Percentiles rank a stretch among this genome's conserved stretches.
phyloP scores from a whole-genome alignment of 2,329 filamentous ascomycete genomes.

The Ophiosphaerella narmari region DNA sequence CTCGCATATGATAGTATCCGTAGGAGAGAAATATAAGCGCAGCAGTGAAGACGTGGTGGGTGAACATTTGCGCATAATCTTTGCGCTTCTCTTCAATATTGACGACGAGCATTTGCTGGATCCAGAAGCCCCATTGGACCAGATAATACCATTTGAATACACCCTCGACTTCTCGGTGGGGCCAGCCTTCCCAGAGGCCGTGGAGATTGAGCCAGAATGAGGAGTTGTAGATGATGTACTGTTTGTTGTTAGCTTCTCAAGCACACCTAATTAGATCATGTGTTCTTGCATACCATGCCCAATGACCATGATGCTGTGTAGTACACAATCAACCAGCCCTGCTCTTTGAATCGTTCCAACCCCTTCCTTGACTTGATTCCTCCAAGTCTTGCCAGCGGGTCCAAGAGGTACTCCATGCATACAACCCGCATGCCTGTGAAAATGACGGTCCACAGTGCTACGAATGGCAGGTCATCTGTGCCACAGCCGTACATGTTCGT shows the following conservation, averaged over 20 bases:
- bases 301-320: slow-evolving; percentile 80
- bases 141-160: slow-evolving; percentile 88
- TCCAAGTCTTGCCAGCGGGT: slow-evolving; percentile 72
- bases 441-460: slow-evolving; percentile 77
- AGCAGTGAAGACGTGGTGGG: slow-evolving; percentile 90
- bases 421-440: slow-evolving; percentile 86
- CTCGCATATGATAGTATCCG: slow-evolving; percentile 81
- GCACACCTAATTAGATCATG: not conserved
- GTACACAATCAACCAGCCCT: slow-evolving; percentile 89
- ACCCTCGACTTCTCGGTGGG: slow-evolving; percentile 72
- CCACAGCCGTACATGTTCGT: slow-evolving; percentile 76
- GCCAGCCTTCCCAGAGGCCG: slow-evolving; percentile 85
- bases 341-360: slow-evolving; percentile 84
- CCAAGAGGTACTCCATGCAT: slow-evolving; percentile 84
- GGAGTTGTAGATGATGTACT: slow-evolving; percentile 82
- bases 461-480: slow-evolving; percentile 76
- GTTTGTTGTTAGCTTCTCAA: slow-evolving; percentile 18
- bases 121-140: slow-evolving; percentile 87
- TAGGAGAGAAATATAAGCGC: slow-evolving; percentile 81
- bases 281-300: slow-evolving; percentile 68
- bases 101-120: slow-evolving; percentile 92
- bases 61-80: slow-evolving; percentile 95
- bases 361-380: slow-evolving; percentile 80
- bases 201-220: slow-evolving; percentile 77
- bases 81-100: slow-evolving; percentile 94